These are phyloP conservation scores for Castanea crenata DNA, from an alignment of 306 rosid species.

Conservation along the genomic window DNA sequence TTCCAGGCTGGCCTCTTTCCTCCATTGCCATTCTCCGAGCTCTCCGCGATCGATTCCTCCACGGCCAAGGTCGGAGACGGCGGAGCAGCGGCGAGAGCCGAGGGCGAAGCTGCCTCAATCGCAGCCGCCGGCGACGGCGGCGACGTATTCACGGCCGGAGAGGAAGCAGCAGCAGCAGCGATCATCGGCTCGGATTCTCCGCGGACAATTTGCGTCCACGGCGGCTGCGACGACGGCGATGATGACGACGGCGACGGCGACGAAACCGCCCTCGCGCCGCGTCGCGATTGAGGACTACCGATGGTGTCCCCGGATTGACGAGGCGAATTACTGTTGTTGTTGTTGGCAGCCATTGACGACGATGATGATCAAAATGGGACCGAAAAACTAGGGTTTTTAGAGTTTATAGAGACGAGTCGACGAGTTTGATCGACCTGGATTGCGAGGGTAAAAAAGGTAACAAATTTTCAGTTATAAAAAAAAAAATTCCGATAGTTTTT, in stretches of 20 bases:
- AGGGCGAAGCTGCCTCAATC: constrained; percentile 26
- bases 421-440: constrained; percentile 46
- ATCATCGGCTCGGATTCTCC: constrained; percentile 53
- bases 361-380: neutral
- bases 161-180: constrained; percentile 29
- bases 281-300: constrained; percentile 44
- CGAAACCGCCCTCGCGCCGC: constrained; percentile 15
- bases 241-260: constrained; percentile 35
- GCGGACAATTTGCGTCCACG: constrained; percentile 60
- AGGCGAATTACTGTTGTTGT: constrained; percentile 25
- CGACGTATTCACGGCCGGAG: neutral
- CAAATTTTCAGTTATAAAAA: constrained; percentile 2
- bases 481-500: neutral
- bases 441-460: constrained; percentile 19
- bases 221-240: constrained; percentile 16
- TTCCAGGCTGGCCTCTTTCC: constrained; percentile 76
- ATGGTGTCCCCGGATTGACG: constrained; percentile 29
- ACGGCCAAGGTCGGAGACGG: neutral
- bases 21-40: constrained; percentile 40
- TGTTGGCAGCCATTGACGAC: constrained; percentile 37
- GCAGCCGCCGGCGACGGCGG: constrained; percentile 15
- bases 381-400: constrained; percentile 36
- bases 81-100: neutral
- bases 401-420: constrained; percentile 16
- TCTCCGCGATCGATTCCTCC: constrained; percentile 44